Evolutionary conservation across 768 basidiomycete species (phyloP).

Genomic region (Mrakia hoshinonis): DNA sequence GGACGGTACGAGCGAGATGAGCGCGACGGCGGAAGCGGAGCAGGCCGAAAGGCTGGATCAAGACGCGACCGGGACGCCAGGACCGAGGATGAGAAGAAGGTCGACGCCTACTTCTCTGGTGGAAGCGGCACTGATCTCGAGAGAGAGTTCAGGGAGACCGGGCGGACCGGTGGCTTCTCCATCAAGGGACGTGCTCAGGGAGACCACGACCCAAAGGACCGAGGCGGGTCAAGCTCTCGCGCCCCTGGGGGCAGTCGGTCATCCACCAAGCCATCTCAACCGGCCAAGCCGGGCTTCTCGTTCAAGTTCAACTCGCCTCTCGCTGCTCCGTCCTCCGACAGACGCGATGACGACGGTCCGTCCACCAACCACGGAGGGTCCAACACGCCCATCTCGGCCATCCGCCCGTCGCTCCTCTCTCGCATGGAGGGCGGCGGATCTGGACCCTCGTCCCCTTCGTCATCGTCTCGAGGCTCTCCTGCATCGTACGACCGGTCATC

Average conservation of each 20-base stretch:
- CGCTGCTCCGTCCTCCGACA: not conserved
- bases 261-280: not conserved
- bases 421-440: slow-evolving; percentile 3
- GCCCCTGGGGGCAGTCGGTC: not conserved
- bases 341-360: too few species aligned
- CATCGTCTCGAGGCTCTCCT: not conserved
- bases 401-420: slow-evolving; percentile 11
- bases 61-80: slow-evolving; percentile 1
- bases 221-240: not conserved
- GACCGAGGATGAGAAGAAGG: slow-evolving; percentile 16
- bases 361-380: not conserved
- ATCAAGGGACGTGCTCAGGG: slow-evolving; percentile 18
- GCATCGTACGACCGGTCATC: not conserved
- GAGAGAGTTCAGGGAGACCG: slow-evolving; percentile 16
- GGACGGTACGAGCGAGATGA: slow-evolving; percentile 9
- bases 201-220: not conserved
- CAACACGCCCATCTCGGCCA: slow-evolving; percentile 4
- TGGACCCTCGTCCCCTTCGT: not conserved
- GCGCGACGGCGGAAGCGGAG: not conserved
- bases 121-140: slow-evolving; percentile 21
- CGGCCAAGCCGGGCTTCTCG: not conserved
- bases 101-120: slow-evolving; percentile 15
- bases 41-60: not conserved
- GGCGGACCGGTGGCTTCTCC: not conserved
- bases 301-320: slow-evolving; percentile 14